Percentiles rank a stretch among this genome's conserved stretches.
These are phyloP conservation scores for Kalaharituber pfeilii DNA, from an alignment of 2,329 filamentous ascomycete species.

Conservation along the genomic window DNA sequence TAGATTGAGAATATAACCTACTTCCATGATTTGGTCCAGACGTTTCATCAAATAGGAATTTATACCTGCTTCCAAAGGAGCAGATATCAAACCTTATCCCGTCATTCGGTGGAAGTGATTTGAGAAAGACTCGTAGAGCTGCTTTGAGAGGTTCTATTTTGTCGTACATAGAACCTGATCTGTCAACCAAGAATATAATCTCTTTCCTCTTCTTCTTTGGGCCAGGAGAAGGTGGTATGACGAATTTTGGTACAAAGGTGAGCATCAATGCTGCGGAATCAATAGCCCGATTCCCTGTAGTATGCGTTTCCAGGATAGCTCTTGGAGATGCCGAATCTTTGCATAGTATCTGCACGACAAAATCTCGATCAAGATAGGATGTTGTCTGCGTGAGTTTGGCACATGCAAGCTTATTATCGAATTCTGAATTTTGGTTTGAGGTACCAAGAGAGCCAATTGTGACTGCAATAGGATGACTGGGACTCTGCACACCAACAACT, in stretches of 20 bases:
- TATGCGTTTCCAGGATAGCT: constrained; percentile 49
- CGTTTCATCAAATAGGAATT: constrained; percentile 33
- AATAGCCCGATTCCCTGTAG: constrained; percentile 34
- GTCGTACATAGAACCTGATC: constrained; percentile 47
- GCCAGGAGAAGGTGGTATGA: constrained; percentile 36
- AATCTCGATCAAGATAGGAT: constrained; percentile 43
- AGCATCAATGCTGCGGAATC: constrained; percentile 48
- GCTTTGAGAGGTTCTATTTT: constrained; percentile 38
- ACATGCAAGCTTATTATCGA: constrained; percentile 42
- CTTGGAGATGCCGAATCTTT: constrained; percentile 38
- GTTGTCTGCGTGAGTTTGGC: constrained; percentile 40
- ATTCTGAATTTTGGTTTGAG: constrained; percentile 16
- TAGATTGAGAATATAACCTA: constrained; percentile 31
- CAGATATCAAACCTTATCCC: constrained; percentile 53
- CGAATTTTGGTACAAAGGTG: constrained; percentile 52
- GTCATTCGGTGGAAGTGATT: constrained; percentile 38
- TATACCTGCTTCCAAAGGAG: constrained; percentile 39
- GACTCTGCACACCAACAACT: constrained; percentile 43
- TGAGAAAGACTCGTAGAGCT: constrained; percentile 46
- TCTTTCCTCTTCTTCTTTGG: constrained; percentile 29
- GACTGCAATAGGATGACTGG: constrained; percentile 49
- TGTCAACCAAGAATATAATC: constrained; percentile 55
- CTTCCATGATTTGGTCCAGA: constrained; percentile 23
- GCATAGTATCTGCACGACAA: constrained; percentile 46
- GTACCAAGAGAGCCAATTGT: constrained; percentile 40